phyloP scores from a whole-genome alignment of 2,329 filamentous ascomycete genomes.

The Knufia petricola region DNA sequence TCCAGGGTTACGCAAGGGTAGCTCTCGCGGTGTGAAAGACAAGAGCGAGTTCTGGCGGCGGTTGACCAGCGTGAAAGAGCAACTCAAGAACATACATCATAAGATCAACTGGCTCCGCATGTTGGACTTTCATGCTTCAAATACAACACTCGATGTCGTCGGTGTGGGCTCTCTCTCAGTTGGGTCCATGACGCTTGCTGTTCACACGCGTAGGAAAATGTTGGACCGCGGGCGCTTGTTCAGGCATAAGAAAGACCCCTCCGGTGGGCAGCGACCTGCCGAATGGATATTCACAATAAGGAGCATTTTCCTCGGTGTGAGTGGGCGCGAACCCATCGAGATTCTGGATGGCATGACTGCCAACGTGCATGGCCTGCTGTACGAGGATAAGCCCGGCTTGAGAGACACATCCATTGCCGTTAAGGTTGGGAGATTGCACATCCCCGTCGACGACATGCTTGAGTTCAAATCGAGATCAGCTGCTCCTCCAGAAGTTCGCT shows the following conservation, averaged over 20 bases:
- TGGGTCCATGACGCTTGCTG: constrained; percentile 71
- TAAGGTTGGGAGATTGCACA: constrained; percentile 80
- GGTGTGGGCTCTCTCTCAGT: constrained; percentile 79
- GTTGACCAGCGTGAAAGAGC: constrained; percentile 70
- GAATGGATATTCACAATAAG: constrained; percentile 88
- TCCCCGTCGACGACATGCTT: constrained; percentile 79
- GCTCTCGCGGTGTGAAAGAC: constrained; percentile 23
- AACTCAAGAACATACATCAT: constrained; percentile 73
- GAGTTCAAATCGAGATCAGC: constrained; percentile 43
- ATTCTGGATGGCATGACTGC: constrained; percentile 78
- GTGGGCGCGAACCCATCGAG: constrained; percentile 76
- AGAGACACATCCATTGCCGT: constrained; percentile 82
- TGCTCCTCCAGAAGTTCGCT: constrained; percentile 26
- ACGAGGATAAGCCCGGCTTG: constrained; percentile 74
- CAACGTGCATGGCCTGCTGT: constrained; percentile 84
- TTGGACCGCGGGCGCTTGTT: constrained; percentile 85
- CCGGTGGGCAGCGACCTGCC: constrained; percentile 60
- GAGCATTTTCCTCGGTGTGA: constrained; percentile 79
- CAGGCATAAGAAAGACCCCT: constrained; percentile 61
- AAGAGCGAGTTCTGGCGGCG: constrained; percentile 67
- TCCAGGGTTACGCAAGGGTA: constrained; percentile 20
- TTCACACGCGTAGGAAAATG: constrained; percentile 85
- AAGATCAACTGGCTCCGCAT: constrained; percentile 81
- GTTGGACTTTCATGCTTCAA: constrained; percentile 78
- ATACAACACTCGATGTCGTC: constrained; percentile 64